Percentiles rank a stretch among this genome's conserved stretches.
Conservation (phyloP, 208 protist genomes). For the Trichomonas gallinae region DNA sequence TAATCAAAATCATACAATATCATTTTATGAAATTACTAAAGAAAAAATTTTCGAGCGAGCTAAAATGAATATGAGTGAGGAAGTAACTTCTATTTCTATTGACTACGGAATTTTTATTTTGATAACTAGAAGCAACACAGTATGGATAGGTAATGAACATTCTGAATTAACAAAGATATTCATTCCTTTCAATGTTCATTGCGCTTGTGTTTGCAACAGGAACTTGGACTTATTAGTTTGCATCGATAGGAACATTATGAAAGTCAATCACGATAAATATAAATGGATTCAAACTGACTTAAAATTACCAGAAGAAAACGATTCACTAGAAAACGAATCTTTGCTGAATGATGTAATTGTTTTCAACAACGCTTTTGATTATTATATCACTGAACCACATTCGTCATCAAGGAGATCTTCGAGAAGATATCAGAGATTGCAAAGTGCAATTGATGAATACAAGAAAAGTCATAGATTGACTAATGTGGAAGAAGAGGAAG, state of each 20-base stretch:
- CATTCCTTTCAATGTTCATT: neutral
- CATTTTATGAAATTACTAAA: neutral
- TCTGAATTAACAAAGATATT: neutral
- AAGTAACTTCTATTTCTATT: neutral
- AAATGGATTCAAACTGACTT: neutral
- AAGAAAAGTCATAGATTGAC: neutral
- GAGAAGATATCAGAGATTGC: neutral
- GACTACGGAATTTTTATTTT: neutral
- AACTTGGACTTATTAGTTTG: neutral
- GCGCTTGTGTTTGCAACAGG: neutral
- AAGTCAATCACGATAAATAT: neutral
- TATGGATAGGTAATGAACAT: neutral
- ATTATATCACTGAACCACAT: neutral
- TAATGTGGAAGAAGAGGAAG: neutral
- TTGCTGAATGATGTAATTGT: neutral
- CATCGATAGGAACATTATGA: neutral
- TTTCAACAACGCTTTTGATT: neutral
- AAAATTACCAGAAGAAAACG: neutral
- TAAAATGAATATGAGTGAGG: neutral
- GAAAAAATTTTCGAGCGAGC: neutral
- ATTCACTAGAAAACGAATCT: neutral
- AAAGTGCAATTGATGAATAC: neutral
- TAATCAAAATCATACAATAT: neutral
- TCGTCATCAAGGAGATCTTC: neutral
- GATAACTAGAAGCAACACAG: neutral